Evolutionary conservation across 371 early-diverging fungal species (phyloP).

Genomic region (Mortierella sp.): DNA sequence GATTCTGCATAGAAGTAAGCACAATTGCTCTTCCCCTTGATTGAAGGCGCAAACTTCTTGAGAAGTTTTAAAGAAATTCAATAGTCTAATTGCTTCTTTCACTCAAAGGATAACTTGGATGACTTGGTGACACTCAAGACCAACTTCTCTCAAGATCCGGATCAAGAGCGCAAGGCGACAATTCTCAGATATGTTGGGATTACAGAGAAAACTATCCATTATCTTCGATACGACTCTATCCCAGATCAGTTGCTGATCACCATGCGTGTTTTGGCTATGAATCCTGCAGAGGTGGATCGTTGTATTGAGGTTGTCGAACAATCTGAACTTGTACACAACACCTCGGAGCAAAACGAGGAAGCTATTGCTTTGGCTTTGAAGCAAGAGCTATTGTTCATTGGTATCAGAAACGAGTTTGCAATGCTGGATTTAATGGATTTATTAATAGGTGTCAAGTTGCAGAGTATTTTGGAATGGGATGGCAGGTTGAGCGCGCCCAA

Average conservation of each 20-base stretch:
- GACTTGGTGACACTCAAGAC: constrained; percentile 66
- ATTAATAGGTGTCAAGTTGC: constrained; percentile 55
- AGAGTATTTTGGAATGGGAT: constrained; percentile 37
- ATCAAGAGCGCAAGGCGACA: constrained; percentile 57
- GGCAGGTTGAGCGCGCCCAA: constrained; percentile 23
- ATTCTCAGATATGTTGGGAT: constrained; percentile 61
- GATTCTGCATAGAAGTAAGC: constrained; percentile 71
- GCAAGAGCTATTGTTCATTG: constrained; percentile 59
- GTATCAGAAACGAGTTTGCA: constrained; percentile 66
- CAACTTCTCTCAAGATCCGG: constrained; percentile 72
- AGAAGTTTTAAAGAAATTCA: constrained; percentile 9
- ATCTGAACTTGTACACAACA: constrained; percentile 5
- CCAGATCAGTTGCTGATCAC: constrained; percentile 61
- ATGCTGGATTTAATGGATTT: constrained; percentile 59
- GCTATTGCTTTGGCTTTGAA: constrained; percentile 10
- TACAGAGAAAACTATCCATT: constrained; percentile 51
- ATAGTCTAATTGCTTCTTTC: background rate
- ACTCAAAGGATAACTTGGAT: constrained; percentile 59
- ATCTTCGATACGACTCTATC: constrained; percentile 60
- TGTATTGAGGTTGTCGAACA: constrained; percentile 27
- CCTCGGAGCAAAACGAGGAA: constrained; percentile 7
- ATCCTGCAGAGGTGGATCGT: constrained; percentile 57
- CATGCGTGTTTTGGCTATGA: constrained; percentile 77
- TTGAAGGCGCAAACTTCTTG: background rate
- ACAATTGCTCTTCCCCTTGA: background rate